Base-by-base conservation (phyloP, 1,139 yeast species). In the Zhuliangozyma blackwelliae region DNA sequence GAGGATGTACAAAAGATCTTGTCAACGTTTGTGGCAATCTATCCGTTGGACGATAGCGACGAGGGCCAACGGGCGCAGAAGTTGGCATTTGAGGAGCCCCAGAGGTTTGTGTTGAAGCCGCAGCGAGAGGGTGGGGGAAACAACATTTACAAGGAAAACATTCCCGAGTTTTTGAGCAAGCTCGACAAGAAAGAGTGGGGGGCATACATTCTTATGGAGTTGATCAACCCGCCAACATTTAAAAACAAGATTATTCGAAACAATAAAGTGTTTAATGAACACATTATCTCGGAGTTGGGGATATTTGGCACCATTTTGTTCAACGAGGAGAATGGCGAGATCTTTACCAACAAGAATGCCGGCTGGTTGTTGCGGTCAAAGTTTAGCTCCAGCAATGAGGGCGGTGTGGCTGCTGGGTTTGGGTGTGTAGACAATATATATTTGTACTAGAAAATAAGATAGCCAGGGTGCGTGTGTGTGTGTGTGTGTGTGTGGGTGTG, bases 371-470 rank as follows among this genome's bases (percentile, higher is more conserved):
- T 92, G 49, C 78, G 98, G 61, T 87, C 97, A 3, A 92, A 92
- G 59, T 77, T 89, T 41, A 82, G 87, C 47, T 68, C 83, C 3
- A 84, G 95, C 39, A 81, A 92, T 59, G 98, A 92, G 65, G 98
- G 98, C 34, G 98, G 98, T 28, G 97, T 92, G 26, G 97, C 97
- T 25, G 97, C 98, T 10, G 98, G 98, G 0, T 92, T 86, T 62
- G 98, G 97, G 9, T 89, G 97, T 60, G 88, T 92, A 36, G 98
- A 92, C 60, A 85, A 90, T 51, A 57, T 76, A 21, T 73, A 74
- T 46, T 60, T 77, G 37, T 70, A 70, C 48, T 45, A 40, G 10
- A 27, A 27, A 27, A 27, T 16, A 27, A 13, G 7, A 13, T 27
- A 27, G 7, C 5, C 19, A 27, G 29, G 7, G 19, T 7, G 7